These are phyloP conservation scores for Elaeagnus macrophylla DNA, from an alignment of 306 rosid species.

Conservation along the genomic window DNA sequence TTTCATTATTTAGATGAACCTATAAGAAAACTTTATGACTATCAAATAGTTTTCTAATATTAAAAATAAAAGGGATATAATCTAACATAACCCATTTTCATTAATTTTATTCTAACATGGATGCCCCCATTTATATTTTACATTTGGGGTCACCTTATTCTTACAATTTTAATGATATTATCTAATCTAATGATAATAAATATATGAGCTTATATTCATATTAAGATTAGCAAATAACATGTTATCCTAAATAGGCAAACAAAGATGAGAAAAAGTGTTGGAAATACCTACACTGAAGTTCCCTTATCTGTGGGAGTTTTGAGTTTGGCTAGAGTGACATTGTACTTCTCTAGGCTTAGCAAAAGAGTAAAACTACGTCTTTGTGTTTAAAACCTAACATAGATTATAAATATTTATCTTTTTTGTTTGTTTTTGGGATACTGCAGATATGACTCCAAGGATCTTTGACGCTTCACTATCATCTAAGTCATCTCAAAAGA, in stretches of 20 bases:
- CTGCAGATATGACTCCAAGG: conserved; percentile 54
- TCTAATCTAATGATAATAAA: too few species aligned
- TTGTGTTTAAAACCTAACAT: neutral
- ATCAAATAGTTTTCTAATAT: too few species aligned
- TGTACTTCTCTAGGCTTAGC: neutral
- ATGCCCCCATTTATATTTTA: too few species aligned
- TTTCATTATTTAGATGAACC: too few species aligned
- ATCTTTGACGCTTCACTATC: conserved; percentile 41
- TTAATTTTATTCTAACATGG: too few species aligned
- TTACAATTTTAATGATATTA: too few species aligned
- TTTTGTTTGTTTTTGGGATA: conserved; percentile 14
- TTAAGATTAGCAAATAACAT: too few species aligned
- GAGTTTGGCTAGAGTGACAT: neutral
- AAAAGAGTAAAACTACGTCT: neutral
- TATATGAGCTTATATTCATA: too few species aligned
- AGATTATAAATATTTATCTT: neutral
- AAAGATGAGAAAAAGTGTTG: neutral
- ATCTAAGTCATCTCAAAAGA: conserved; percentile 45
- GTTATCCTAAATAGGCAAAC: neutral
- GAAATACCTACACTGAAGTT: neutral
- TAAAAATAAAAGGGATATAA: too few species aligned
- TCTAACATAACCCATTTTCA: too few species aligned
- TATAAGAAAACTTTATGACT: too few species aligned
- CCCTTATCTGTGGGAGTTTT: neutral
- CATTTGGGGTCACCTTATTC: too few species aligned